These are phyloP conservation scores for Geosiphon pyriformis DNA, from an alignment of 192 early-diverging fungal genomes.

Conservation along the genomic window DNA sequence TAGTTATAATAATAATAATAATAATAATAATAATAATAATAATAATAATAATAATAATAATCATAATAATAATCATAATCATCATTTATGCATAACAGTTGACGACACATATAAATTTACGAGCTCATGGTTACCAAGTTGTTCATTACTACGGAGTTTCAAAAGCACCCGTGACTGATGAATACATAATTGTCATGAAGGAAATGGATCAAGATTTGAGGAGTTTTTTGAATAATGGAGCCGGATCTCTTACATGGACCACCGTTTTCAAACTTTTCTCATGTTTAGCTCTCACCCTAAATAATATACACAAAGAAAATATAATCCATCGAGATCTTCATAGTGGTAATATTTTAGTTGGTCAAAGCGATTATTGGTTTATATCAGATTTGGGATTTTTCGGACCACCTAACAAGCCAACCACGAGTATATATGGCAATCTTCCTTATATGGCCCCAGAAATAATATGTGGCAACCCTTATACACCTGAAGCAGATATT, in stretches of 20 bases:
- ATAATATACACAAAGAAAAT: slow-evolving; percentile 36
- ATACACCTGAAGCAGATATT: neutral
- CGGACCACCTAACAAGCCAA: neutral
- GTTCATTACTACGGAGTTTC: neutral
- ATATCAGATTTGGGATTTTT: neutral
- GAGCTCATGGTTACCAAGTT: neutral
- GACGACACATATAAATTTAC: neutral
- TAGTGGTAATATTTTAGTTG: neutral
- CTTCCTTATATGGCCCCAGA: neutral
- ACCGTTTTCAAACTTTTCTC: too few species aligned
- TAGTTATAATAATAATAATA: too few species aligned
- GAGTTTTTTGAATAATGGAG: too few species aligned
- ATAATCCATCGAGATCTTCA: slow-evolving; percentile 35
- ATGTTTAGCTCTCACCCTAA: too few species aligned
- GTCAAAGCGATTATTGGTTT: neutral
- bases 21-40: too few species aligned
- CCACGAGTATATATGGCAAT: neutral
- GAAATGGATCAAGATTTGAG: neutral
- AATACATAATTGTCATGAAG: neutral
- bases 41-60: too few species aligned
- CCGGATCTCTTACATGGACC: too few species aligned
- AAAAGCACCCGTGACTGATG: neutral
- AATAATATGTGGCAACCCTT: neutral
- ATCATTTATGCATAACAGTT: neutral
- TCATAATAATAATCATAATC: neutral